Base-by-base conservation (phyloP, 257 asterid genomes). In the Petrea volubilis region DNA sequence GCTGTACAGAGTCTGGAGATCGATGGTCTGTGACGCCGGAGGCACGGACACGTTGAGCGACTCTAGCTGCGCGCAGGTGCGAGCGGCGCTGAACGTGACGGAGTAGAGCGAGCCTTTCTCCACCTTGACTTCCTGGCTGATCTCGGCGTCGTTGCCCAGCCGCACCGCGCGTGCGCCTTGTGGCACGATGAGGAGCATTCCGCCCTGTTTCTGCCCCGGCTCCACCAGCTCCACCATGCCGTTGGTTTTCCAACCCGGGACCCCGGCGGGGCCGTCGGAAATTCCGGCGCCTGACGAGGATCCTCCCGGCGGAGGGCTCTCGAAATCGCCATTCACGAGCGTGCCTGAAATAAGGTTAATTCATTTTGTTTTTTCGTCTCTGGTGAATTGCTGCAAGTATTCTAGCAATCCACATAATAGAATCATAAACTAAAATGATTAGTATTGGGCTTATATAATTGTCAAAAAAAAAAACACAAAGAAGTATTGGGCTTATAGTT, bases 61-160 rank as follows among this genome's bases (percentile, higher is more conserved):
- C 89, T 94, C 99, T 7, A 91, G 83, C 90, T 94, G 97, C 0
- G 99, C 99, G 71, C 99, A 91, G 1, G 99, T 94, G 71, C 99
- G 96, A 38, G 99, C 97, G 1, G 97, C 97, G 57, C 97, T 91
- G 84, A 94, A 94, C 2, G 97, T 91, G 73, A 94, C 75, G 5
- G 99, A 94, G 77, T 91, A 94, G 31, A 86, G 71, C 0, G 93
- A 73, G 13, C 97, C 97, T 66, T 89, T 91, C 71, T 89, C 95
- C 2, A 91, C 90, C 72, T 76, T 77, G 56, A 94, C 72, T 33
- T 80, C 84, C 80, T 94, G 99, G 71, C 96, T 85, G 25, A 94
- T 88, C 76, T 91, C 96, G 7, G 99, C 99, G 18, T 94, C 99
- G 60, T 91, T 94, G 31, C 97, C 97, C 0, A 94, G 82, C 21